Evolutionary conservation across 1,139 yeast species (phyloP).

Genomic region (Sugiyamaella novakii): DNA sequence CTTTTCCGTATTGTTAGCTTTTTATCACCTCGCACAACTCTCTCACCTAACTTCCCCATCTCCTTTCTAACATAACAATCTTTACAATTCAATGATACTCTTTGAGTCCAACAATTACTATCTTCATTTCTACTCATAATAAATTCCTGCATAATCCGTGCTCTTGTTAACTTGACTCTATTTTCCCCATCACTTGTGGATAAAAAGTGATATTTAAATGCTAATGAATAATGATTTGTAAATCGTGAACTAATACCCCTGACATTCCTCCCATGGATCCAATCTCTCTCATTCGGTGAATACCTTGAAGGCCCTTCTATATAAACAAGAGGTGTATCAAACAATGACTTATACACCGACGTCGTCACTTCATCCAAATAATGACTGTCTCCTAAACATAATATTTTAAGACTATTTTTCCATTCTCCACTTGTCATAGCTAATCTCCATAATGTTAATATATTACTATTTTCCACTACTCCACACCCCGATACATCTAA

Average conservation of each 20-base stretch:
- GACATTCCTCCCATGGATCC: conserved; percentile 18
- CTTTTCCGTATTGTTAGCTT: not conserved
- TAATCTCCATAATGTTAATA: conserved; percentile 31
- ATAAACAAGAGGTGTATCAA: conserved; percentile 17
- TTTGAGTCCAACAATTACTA: not conserved
- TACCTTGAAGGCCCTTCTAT: conserved; percentile 22
- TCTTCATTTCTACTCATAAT: conserved; percentile 1
- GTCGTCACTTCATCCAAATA: not conserved
- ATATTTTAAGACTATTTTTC: conserved; percentile 24
- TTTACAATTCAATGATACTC: conserved; percentile 1
- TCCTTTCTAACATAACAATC: conserved; percentile 9
- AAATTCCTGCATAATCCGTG: conserved; percentile 12
- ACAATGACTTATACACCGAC: conserved; percentile 16
- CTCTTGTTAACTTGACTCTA: not conserved
- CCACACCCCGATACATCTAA: conserved; percentile 31
- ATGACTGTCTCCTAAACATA: conserved; percentile 25
- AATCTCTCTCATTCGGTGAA: not conserved
- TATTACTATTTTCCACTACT: conserved; percentile 17
- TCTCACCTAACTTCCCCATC: not conserved
- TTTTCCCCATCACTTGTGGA: not conserved
- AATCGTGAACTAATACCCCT: conserved; percentile 21
- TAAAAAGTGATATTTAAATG: conserved; percentile 20
- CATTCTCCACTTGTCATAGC: conserved; percentile 31
- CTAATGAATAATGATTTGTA: conserved; percentile 21
- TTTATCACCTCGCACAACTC: too few relatives aligned